Percentiles rank a stretch among this genome's conserved stretches.
These are phyloP conservation scores for Phytophthora hibernalis DNA, from an alignment of 352 stramenopile genomes.

Conservation along the genomic window DNA sequence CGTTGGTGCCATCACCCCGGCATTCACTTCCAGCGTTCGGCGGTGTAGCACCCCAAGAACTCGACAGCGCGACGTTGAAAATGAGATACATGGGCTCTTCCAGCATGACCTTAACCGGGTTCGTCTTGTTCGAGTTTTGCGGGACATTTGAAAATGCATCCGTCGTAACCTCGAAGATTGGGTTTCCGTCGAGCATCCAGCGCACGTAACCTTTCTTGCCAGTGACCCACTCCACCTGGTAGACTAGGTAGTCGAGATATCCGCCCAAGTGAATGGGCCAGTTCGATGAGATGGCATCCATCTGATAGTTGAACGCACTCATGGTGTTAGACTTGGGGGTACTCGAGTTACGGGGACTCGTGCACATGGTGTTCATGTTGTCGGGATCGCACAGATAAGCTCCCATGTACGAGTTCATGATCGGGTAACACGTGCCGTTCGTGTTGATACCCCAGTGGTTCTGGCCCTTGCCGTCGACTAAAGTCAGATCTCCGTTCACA, in stretches of 20 bases:
- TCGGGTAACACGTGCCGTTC: slow-evolving; percentile 66
- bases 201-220: slow-evolving; percentile 68
- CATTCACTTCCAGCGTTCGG: slow-evolving; percentile 58
- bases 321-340: slow-evolving; percentile 61
- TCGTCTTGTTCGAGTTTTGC: slow-evolving; percentile 51
- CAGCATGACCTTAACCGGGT: slow-evolving; percentile 72
- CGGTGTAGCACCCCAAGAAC: slow-evolving; percentile 80
- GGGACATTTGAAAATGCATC: slow-evolving; percentile 60
- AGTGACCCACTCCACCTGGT: slow-evolving; percentile 81
- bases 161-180: slow-evolving; percentile 69
- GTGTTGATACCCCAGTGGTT: slow-evolving; percentile 69
- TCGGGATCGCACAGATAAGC: slow-evolving; percentile 65
- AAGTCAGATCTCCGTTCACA: slow-evolving; percentile 45
- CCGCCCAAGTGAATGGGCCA: slow-evolving; percentile 68
- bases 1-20: slow-evolving; percentile 55
- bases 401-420: slow-evolving; percentile 77
- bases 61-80: slow-evolving; percentile 93
- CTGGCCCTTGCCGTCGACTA: slow-evolving; percentile 44
- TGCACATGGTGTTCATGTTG: slow-evolving; percentile 53
- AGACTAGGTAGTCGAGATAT: slow-evolving; percentile 66
- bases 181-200: slow-evolving; percentile 67
- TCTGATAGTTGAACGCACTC: slow-evolving; percentile 78
- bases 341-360: slow-evolving; percentile 39
- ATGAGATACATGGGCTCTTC: slow-evolving; percentile 95
- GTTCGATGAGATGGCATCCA: slow-evolving; percentile 81